Evolutionary conservation across 345 rosid genomes (phyloP).

Genomic region (Pelargonium nanum): DNA sequence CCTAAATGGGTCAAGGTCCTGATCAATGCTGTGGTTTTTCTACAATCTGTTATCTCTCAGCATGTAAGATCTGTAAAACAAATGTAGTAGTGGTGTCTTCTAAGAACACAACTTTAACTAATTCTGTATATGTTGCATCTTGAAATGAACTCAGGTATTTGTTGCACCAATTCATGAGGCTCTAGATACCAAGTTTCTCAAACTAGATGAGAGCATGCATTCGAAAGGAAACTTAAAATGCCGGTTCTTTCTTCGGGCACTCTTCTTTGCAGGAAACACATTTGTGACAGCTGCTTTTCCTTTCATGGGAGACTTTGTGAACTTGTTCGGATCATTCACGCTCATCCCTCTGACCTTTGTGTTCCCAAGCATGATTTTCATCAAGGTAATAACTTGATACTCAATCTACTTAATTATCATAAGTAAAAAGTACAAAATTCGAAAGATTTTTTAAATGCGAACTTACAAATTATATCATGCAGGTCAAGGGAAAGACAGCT

Average conservation of each 20-base stretch:
- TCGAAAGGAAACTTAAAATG: slow-evolving; percentile 12
- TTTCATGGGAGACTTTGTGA: slow-evolving; percentile 31
- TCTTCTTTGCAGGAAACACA: slow-evolving; percentile 11
- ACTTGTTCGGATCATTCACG: slow-evolving; percentile 22
- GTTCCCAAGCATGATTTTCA: slow-evolving; percentile 20
- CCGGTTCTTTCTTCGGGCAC: slow-evolving; percentile 12
- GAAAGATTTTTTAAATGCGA: no score
- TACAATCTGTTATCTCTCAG: slow-evolving; percentile 23
- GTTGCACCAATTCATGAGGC: slow-evolving; percentile 24
- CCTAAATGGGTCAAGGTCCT: slow-evolving; percentile 21
- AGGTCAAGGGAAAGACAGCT: slow-evolving; percentile 19
- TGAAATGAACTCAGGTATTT: slow-evolving; percentile 12
- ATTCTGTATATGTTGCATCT: background rate
- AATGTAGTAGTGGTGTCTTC: background rate
- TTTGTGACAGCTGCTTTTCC: slow-evolving; percentile 27
- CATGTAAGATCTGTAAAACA: slow-evolving; percentile 11
- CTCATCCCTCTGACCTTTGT: slow-evolving; percentile 24
- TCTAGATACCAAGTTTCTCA: slow-evolving; percentile 22
- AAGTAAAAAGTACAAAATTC: background rate
- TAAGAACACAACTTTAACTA: background rate
- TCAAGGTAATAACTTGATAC: slow-evolving; percentile 14
- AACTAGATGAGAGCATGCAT: slow-evolving; percentile 13
- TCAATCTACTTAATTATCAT: background rate
- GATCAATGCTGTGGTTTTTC: slow-evolving; percentile 16
- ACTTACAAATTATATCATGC: background rate